phyloP scores from a whole-genome alignment of 495 filamentous ascomycete genomes.

The Daldinia childiae region DNA sequence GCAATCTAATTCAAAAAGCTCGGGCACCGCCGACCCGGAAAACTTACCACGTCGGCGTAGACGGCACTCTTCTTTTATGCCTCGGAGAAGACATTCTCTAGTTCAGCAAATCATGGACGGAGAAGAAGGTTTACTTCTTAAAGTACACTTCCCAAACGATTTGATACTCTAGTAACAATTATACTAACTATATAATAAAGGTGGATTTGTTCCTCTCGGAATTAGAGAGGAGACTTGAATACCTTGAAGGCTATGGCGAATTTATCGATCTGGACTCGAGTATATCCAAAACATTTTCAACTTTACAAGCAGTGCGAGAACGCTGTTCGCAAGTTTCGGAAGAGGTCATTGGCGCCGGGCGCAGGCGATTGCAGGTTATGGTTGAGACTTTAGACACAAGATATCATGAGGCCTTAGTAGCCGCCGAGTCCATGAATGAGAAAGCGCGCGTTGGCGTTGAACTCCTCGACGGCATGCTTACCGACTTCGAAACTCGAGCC shows the following conservation, averaged over 20 bases:
- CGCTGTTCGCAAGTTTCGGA: conserved; percentile 92
- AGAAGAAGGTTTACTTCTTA: conserved; percentile 72
- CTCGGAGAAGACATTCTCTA: conserved; percentile 65
- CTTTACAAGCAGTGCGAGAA: conserved; percentile 85
- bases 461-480: conserved; percentile 81
- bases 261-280: conserved; percentile 78
- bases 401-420: conserved; percentile 87
- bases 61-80: conserved; percentile 72
- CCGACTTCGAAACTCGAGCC: conserved; percentile 85
- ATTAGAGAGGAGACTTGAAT: conserved; percentile 84
- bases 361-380: conserved; percentile 82
- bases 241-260: conserved; percentile 88
- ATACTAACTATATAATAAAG: conserved; percentile 53
- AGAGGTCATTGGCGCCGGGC: conserved; percentile 87
- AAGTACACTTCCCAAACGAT: conserved; percentile 52
- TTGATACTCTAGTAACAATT: neutral
- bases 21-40: conserved; percentile 48
- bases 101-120: conserved; percentile 70
- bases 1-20: conserved; percentile 39
- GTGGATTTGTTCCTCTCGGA: conserved; percentile 91
- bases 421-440: conserved; percentile 86
- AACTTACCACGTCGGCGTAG: conserved; percentile 46
- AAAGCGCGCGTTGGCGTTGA: conserved; percentile 89
- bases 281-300: conserved; percentile 81
- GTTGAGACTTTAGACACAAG: conserved; percentile 92